Conservation (phyloP, 371 early-diverging fungal genomes). For the Haplosporangium sp. region DNA sequence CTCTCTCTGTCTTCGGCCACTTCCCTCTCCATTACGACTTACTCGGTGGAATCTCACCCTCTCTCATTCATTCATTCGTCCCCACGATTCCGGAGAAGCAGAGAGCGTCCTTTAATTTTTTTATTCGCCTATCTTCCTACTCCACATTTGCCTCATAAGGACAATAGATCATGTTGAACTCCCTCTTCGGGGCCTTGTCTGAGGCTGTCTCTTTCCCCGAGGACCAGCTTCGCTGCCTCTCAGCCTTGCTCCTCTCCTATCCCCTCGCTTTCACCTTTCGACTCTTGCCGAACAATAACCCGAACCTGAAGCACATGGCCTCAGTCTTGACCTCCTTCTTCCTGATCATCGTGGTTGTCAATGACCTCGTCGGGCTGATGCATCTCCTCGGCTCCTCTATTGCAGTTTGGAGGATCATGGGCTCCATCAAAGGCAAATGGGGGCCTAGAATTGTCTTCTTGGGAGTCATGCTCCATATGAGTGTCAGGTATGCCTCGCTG, state of each 20-base stretch:
- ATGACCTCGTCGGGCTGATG: slow-evolving; percentile 67
- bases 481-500: slow-evolving; percentile 71
- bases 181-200: slow-evolving; percentile 46
- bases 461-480: slow-evolving; percentile 82
- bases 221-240: slow-evolving; percentile 58
- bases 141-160: background rate
- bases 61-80: background rate
- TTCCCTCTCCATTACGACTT: background rate
- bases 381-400: slow-evolving; percentile 71
- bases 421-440: slow-evolving; percentile 56
- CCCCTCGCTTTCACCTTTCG: slow-evolving; percentile 59
- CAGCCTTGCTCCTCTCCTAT: slow-evolving; percentile 53
- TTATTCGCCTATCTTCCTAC: background rate
- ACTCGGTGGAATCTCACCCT: too few relatives aligned
- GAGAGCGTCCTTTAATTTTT: too few relatives aligned
- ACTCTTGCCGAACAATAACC: slow-evolving; percentile 59
- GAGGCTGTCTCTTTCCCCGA: slow-evolving; percentile 51
- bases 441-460: slow-evolving; percentile 78
- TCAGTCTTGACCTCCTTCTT: slow-evolving; percentile 73
- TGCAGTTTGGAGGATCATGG: slow-evolving; percentile 68
- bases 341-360: slow-evolving; percentile 71
- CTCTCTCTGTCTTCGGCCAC: background rate
- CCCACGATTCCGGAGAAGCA: too few relatives aligned
- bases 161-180: slow-evolving; percentile 36
- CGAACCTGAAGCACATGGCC: slow-evolving; percentile 74